Conservation (phyloP, 768 basidiomycete species). For the Pulveroboletus sp. region DNA sequence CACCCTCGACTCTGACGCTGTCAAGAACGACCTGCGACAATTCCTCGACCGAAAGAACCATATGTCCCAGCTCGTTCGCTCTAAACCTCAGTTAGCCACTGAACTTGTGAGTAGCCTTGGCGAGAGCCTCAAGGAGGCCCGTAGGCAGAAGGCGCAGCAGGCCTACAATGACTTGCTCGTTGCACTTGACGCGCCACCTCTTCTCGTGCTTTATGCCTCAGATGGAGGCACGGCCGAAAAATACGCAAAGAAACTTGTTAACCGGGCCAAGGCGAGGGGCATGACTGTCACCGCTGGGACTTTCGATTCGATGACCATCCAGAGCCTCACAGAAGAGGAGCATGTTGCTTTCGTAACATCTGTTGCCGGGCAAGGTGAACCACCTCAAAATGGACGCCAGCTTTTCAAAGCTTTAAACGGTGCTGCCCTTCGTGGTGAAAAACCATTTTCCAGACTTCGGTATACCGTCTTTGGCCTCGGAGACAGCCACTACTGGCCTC, state of each 20-base stretch:
- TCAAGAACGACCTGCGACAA: constrained; percentile 89
- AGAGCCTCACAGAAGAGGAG: constrained; percentile 68
- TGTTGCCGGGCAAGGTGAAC: constrained; percentile 95
- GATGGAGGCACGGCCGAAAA: constrained; percentile 98
- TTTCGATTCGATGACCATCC: constrained; percentile 78
- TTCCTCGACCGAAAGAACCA: constrained; percentile 98
- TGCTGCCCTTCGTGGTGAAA: constrained; percentile 47
- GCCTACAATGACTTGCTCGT: constrained; percentile 82
- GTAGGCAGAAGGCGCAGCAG: constrained; percentile 76
- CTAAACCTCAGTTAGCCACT: constrained; percentile 74
- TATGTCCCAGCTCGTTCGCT: constrained; percentile 85
- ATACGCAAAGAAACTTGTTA: constrained; percentile 82
- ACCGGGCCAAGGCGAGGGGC: constrained; percentile 81
- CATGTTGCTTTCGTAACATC: constrained; percentile 88
- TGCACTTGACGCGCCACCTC: constrained; percentile 84
- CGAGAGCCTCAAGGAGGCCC: constrained; percentile 77
- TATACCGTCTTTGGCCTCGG: constrained; percentile 93
- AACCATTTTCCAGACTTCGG: constrained; percentile 60
- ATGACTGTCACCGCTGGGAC: constrained; percentile 71
- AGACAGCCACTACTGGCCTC: constrained; percentile 99
- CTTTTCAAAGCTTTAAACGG: constrained; percentile 85
- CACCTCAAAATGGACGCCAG: constrained; percentile 92
- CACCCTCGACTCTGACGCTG: constrained; percentile 85
- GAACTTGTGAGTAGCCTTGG: constrained; percentile 85
- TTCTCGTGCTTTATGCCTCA: constrained; percentile 89